Evolutionary conservation across 305 asterid species (phyloP), one percentile per base, ranked within the genome.

Genomic region (Vinca major): DNA sequence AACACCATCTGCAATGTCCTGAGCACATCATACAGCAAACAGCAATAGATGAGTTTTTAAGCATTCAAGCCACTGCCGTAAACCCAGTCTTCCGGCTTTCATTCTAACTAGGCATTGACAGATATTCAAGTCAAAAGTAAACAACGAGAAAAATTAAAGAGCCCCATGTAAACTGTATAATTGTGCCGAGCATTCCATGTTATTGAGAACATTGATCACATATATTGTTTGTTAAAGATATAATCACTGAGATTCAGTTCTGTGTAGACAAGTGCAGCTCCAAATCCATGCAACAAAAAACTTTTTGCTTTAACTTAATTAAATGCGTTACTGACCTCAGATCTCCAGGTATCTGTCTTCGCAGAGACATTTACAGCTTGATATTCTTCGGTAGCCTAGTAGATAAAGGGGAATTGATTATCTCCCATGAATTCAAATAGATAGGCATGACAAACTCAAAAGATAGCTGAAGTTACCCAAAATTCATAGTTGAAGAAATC

Each of bases 401-500:
- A 17, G 77, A 49, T 72, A 57, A 63, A 56, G 54, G 9, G 45
- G 49, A 26, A 58, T 55, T 55, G 60, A 55, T 80, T 50, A 74
- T 69, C 76, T 70, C 54, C 19, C 53, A 44, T 17, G 54, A 26
- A 43, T 66, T 66, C 73, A 68, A 47, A 67, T n/a, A 71, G 52
- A 55, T 40, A 73, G 52, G 17, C 39, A 40, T 36, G 61, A 13
- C 44, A 67, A 52, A 58, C 58, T 53, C 54, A 19, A 17, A 26
- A 71, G 76, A 67, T 36, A 36, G 72, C 77, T 61, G 41, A 63
- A 76, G 79, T 80, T 79, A 94, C 99, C 99, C 99, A 94, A 81
- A 94, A 94, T 84, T 94, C 99, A 69, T 85, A 94, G 88, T 84
- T 84, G 88, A 94, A 94, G 75, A 91, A 86, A 87, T 91, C 98